Conservation (phyloP, 768 basidiomycete species). For the Tylopilus rubrobrunneus region DNA sequence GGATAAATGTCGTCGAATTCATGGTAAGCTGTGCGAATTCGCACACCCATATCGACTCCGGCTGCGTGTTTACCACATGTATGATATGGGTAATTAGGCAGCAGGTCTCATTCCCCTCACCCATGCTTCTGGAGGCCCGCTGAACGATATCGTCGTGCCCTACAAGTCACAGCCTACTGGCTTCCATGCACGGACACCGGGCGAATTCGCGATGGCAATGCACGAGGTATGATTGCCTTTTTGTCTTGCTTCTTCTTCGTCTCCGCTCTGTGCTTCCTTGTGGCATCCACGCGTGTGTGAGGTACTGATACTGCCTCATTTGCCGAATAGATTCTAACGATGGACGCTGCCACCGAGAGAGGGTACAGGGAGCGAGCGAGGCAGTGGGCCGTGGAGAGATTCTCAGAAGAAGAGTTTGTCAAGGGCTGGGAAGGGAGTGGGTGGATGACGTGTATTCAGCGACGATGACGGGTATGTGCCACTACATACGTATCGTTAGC, state of each 20-base stretch:
- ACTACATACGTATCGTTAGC: no score
- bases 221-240: conserved; percentile 39
- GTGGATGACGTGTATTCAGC: conserved; percentile 41
- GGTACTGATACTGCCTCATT: conserved; percentile 10
- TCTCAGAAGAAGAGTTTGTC: conserved; percentile 77
- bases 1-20: conserved; percentile 96
- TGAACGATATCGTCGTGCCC: conserved; percentile 88
- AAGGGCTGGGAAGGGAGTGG: conserved; percentile 66
- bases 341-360: conserved; percentile 51
- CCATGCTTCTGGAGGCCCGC: conserved; percentile 90
- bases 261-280: background rate
- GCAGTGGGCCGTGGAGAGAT: conserved; percentile 64
- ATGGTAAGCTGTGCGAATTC: conserved; percentile 58
- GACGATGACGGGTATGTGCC: background rate
- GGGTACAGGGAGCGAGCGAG: conserved; percentile 68
- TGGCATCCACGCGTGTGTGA: background rate
- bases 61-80: conserved; percentile 14
- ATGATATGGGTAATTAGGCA: conserved; percentile 50
- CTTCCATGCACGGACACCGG: conserved; percentile 69
- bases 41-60: background rate
- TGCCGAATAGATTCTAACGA: conserved; percentile 37
- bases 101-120: conserved; percentile 90
- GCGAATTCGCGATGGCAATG: conserved; percentile 64
- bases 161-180: conserved; percentile 72
- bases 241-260: background rate